Evolutionary conservation across 2,329 filamentous ascomycete genomes (phyloP).

Genomic region (Talaromyces verruculosus): DNA sequence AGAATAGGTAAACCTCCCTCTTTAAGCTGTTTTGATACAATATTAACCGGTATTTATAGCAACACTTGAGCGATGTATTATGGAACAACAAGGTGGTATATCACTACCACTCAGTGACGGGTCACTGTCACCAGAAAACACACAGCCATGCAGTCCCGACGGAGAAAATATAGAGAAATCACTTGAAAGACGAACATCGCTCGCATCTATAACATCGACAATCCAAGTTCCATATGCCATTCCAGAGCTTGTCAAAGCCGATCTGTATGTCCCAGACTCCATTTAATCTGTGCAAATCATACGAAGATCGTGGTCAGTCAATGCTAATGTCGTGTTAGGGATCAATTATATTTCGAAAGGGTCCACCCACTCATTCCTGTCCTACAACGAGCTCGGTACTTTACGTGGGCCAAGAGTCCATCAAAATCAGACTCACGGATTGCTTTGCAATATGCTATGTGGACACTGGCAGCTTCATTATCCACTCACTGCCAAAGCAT

Average conservation of each 20-base stretch:
- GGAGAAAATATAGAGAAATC: conserved; percentile 13
- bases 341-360: conserved; percentile 87
- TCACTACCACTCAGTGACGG: conserved; percentile 19
- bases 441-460: conserved; percentile 89
- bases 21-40: background rate
- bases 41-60: conserved; percentile 21
- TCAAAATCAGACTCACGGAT: conserved; percentile 79
- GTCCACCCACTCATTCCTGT: conserved; percentile 82
- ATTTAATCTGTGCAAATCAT: background rate
- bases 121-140: conserved; percentile 15
- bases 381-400: conserved; percentile 88
- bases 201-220: conserved; percentile 3
- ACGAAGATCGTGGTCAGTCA: background rate
- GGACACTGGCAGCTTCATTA: conserved; percentile 80
- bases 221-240: conserved; percentile 15
- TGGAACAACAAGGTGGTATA: conserved; percentile 29
- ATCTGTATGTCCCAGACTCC: conserved; percentile 21
- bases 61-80: conserved; percentile 31
- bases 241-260: conserved; percentile 22
- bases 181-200: conserved; percentile 14
- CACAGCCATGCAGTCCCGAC: conserved; percentile 16
- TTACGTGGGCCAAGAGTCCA: conserved; percentile 75
- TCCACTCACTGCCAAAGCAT: conserved; percentile 77
- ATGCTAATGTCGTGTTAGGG: conserved; percentile 47
- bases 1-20: conserved; percentile 27